phyloP scores from a whole-genome alignment of 768 basidiomycete species.

The Aureoboletus auriporus region DNA sequence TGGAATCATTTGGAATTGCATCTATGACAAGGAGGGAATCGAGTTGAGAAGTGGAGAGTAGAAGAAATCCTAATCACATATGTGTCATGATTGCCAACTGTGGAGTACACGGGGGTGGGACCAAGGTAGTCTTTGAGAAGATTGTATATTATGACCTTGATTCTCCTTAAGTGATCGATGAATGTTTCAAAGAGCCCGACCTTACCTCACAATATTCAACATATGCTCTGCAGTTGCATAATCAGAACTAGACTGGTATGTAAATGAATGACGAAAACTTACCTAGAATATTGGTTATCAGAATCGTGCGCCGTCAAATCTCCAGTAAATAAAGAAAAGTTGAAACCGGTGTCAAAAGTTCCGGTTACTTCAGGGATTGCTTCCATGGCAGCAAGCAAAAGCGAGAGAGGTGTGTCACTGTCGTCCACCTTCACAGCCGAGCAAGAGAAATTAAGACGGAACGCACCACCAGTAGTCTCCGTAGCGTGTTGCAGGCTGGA shows the following conservation, averaged over 20 bases:
- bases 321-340: slow-evolving; percentile 66
- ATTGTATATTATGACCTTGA: slow-evolving; percentile 55
- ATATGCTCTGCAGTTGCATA: slow-evolving; percentile 40
- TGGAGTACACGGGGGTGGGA: slow-evolving; percentile 63
- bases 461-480: slow-evolving; percentile 37
- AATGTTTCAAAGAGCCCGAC: not conserved
- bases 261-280: slow-evolving; percentile 5
- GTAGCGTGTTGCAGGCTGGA: slow-evolving; percentile 59
- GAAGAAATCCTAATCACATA: slow-evolving; percentile 38
- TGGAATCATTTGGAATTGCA: slow-evolving; percentile 32
- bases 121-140: slow-evolving; percentile 57
- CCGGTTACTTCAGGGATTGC: slow-evolving; percentile 63
- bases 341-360: slow-evolving; percentile 55
- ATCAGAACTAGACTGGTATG: slow-evolving; percentile 24
- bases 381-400: slow-evolving; percentile 54
- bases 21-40: not conserved
- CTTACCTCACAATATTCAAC: slow-evolving; percentile 57
- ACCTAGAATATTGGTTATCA: slow-evolving; percentile 63
- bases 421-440: not conserved
- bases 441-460: too few species aligned
- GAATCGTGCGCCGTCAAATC: slow-evolving; percentile 71
- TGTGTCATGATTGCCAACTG: slow-evolving; percentile 70
- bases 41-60: not conserved
- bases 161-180: slow-evolving; percentile 33
- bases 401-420: slow-evolving; percentile 59